Percentiles rank a stretch among this genome's conserved stretches.
phyloP scores from a whole-genome alignment of 2,329 filamentous ascomycete genomes.

The Drechslerella stenobrocha region DNA sequence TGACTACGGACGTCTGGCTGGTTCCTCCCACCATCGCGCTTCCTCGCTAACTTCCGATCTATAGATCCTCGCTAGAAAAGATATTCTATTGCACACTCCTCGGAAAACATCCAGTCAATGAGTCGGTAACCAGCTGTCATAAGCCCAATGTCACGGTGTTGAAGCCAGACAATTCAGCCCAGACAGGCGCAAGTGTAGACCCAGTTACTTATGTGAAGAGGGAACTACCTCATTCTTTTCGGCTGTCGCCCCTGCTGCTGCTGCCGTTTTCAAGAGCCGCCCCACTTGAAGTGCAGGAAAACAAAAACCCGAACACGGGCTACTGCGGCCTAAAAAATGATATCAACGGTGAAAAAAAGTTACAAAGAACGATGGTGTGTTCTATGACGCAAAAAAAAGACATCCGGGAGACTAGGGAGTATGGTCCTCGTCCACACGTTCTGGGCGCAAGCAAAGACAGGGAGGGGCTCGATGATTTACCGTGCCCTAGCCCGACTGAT shows the following conservation, averaged over 20 bases:
- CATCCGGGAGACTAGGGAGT: not conserved
- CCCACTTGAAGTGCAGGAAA: not conserved
- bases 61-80: slow-evolving; percentile 24
- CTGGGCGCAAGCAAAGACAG: not conserved
- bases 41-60: not conserved
- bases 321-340: no score
- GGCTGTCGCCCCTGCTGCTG: not conserved
- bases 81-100: slow-evolving; percentile 20
- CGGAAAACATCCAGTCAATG: slow-evolving; percentile 1
- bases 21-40: not conserved
- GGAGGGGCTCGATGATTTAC: no score
- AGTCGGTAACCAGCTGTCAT: not conserved
- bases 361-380: not conserved
- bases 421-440: not conserved
- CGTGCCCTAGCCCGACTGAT: no score
- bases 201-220: slow-evolving; percentile 1
- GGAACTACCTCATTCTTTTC: not conserved
- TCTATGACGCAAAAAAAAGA: not conserved
- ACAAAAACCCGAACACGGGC: not conserved
- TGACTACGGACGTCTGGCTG: not conserved
- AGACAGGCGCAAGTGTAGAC: not conserved
- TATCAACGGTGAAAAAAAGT: not conserved
- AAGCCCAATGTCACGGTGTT: slow-evolving; percentile 1
- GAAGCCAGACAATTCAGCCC: not conserved
- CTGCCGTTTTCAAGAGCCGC: not conserved